phyloP scores from a whole-genome alignment of 148 eudicot genomes.

The Drosera capensis region DNA sequence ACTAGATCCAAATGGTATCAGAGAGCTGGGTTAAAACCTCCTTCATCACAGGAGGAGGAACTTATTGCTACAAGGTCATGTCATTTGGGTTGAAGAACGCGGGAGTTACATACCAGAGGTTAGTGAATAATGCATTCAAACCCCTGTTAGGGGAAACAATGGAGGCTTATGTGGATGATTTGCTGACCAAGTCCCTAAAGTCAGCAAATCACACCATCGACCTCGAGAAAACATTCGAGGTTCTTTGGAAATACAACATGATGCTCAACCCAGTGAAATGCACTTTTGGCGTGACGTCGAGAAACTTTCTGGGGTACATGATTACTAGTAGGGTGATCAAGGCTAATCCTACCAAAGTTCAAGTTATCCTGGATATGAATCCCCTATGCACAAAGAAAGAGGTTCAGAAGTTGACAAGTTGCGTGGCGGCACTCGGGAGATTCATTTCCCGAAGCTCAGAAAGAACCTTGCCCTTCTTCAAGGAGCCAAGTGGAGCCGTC shows the following conservation, averaged over 20 bases:
- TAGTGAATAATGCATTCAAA: neutral
- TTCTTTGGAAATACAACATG: neutral
- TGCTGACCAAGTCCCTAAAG: neutral
- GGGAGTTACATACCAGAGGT: neutral
- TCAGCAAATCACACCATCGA: neutral
- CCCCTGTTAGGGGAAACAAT: neutral
- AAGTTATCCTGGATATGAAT: neutral
- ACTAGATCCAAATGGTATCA: neutral
- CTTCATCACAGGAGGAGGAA: neutral
- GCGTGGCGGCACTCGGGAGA: neutral
- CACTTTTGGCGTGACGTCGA: neutral
- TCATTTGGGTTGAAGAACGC: neutral
- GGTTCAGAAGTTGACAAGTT: neutral
- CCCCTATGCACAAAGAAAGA: neutral
- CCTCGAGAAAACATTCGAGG: neutral
- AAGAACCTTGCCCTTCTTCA: neutral
- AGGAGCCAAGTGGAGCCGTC: neutral
- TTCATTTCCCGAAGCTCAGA: neutral
- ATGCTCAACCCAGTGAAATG: neutral
- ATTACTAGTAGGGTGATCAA: neutral
- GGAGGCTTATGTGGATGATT: neutral
- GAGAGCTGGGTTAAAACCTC: neutral
- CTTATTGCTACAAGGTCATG: slow-evolving; percentile 2
- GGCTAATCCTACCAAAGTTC: neutral
- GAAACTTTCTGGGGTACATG: neutral